A percentile compares a stretch with the other conserved stretches of the same genome.
phyloP scores from a whole-genome alignment of 129 eudicot genomes.

The Flaveria brownii region DNA sequence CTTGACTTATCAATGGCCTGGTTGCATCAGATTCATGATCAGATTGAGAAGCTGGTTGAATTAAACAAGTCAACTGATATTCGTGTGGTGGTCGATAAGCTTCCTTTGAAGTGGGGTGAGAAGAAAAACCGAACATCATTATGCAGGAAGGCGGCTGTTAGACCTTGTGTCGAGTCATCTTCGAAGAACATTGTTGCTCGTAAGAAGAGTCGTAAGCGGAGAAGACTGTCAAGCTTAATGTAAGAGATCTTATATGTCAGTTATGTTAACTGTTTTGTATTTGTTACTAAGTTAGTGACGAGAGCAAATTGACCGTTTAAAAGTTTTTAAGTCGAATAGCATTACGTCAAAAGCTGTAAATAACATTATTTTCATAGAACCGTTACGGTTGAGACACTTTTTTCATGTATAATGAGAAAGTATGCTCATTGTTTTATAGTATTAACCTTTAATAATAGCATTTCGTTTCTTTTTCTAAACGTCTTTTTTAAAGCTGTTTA shows the following conservation, averaged over 20 bases:
- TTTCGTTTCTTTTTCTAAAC: no score
- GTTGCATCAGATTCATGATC: slow-evolving; percentile 75
- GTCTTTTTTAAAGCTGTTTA: no score
- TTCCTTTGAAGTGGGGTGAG: slow-evolving; percentile 69
- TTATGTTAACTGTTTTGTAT: not conserved
- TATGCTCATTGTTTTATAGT: not conserved
- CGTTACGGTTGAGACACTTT: not conserved
- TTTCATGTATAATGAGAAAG: not conserved
- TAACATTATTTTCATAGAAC: slow-evolving; percentile 3
- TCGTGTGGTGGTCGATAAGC: slow-evolving; percentile 54
- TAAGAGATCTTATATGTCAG: slow-evolving; percentile 26
- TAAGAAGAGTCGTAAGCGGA: slow-evolving; percentile 72
- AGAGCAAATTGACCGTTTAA: not conserved
- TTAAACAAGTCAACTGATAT: slow-evolving; percentile 58
- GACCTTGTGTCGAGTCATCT: slow-evolving; percentile 21
- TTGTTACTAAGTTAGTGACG: not conserved
- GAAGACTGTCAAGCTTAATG: slow-evolving; percentile 62
- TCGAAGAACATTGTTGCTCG: slow-evolving; percentile 31
- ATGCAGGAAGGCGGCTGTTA: slow-evolving; percentile 35
- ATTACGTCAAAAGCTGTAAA: not conserved
- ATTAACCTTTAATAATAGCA: no score
- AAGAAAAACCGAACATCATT: slow-evolving; percentile 56
- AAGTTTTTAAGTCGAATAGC: not conserved
- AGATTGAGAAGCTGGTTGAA: slow-evolving; percentile 70
- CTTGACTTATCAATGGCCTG: slow-evolving; percentile 75